phyloP scores from a whole-genome alignment of 768 basidiomycete genomes.

The Cyclocybe cylindracea region DNA sequence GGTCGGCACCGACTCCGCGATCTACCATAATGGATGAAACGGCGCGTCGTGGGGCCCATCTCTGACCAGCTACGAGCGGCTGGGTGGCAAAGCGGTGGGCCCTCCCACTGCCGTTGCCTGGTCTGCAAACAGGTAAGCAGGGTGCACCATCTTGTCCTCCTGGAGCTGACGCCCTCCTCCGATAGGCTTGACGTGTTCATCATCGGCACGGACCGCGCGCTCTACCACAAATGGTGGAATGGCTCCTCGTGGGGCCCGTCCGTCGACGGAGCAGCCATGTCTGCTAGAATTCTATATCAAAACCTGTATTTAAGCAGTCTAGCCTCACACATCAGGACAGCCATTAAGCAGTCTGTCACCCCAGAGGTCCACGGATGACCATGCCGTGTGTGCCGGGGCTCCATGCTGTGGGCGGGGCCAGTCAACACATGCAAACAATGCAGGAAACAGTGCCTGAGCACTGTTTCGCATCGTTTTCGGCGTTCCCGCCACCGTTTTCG shows the following conservation, averaged over 20 bases:
- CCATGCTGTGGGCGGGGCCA: too few species aligned
- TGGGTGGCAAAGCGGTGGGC: slow-evolving; percentile 9
- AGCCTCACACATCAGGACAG: too few species aligned
- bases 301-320: too few species aligned
- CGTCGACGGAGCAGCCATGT: background rate
- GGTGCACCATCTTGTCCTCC: background rate
- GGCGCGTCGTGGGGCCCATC: slow-evolving; percentile 5
- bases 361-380: too few species aligned
- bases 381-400: too few species aligned
- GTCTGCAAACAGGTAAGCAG: background rate
- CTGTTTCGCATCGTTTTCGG: too few species aligned
- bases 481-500: too few species aligned
- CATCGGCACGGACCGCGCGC: background rate
- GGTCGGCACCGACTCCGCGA: slow-evolving; percentile 8
- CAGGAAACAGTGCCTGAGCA: too few species aligned
- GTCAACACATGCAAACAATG: too few species aligned
- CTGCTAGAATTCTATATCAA: too few species aligned
- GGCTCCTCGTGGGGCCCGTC: background rate
- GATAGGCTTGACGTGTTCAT: background rate
- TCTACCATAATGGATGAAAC: slow-evolving; percentile 15
- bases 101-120: slow-evolving; percentile 8
- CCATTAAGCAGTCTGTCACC: too few species aligned
- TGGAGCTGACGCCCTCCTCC: background rate
- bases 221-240: background rate
- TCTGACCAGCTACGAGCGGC: slow-evolving; percentile 1